Conservation (phyloP, 495 filamentous ascomycete genomes). For the Penicilliopsis zonata region DNA sequence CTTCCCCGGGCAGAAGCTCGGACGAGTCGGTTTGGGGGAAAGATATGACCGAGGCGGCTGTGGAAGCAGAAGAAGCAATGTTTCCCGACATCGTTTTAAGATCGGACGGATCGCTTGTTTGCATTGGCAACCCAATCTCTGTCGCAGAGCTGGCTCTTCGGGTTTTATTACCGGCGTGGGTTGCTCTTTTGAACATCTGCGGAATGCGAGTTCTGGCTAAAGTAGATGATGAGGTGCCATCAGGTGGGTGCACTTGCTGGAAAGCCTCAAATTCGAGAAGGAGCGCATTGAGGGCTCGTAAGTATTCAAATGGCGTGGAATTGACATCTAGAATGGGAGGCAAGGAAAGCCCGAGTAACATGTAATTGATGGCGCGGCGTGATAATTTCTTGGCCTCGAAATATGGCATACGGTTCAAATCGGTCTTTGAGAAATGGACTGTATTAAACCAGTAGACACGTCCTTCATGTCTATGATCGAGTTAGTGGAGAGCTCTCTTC, state of each 20-base stretch:
- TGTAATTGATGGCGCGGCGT: conserved; percentile 80
- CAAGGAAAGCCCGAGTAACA: conserved; percentile 84
- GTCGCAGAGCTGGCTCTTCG: conserved; percentile 62
- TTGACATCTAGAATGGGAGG: conserved; percentile 83
- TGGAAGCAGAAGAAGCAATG: conserved; percentile 23
- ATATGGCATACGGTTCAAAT: conserved; percentile 72
- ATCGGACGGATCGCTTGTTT: conserved; percentile 38
- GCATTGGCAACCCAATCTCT: conserved; percentile 51
- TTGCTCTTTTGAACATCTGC: conserved; percentile 75
- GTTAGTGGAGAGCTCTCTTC: neutral
- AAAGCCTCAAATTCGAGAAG: conserved; percentile 88
- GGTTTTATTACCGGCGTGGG: conserved; percentile 48
- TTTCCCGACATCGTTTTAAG: conserved; percentile 32
- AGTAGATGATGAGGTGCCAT: conserved; percentile 55
- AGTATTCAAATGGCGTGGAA: conserved; percentile 65
- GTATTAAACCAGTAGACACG: conserved; percentile 97
- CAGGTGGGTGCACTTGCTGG: conserved; percentile 70
- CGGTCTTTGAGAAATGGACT: conserved; percentile 73
- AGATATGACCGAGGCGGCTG: conserved; percentile 27
- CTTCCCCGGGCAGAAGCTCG: conserved; percentile 53
- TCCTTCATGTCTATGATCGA: conserved; percentile 66
- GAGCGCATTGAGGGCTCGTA: conserved; percentile 75
- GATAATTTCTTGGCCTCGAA: conserved; percentile 73
- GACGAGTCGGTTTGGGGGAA: conserved; percentile 40
- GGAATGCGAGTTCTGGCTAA: conserved; percentile 68